A percentile compares a stretch with the other conserved stretches of the same genome.
Conservation (phyloP, 805 yeast species). For the Candida ponderosae region DNA sequence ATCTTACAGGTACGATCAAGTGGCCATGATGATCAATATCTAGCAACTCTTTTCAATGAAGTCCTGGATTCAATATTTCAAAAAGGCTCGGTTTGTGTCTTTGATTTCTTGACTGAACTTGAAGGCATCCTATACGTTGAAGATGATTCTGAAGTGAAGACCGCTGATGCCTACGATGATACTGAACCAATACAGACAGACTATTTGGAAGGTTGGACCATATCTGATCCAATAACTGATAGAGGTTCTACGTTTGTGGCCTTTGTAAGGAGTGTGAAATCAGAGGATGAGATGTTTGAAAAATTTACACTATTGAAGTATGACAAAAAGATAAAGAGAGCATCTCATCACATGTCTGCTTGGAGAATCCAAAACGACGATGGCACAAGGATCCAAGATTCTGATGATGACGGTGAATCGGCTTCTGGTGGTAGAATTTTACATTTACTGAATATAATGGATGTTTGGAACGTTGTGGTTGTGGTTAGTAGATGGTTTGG, state of each 20-base stretch:
- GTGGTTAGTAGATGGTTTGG: constrained; percentile 88
- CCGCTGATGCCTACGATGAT: constrained; percentile 3
- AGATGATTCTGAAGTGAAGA: constrained; percentile 8
- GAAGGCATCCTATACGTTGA: constrained; percentile 41
- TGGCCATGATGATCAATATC: constrained; percentile 31
- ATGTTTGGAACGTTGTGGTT: constrained; percentile 77
- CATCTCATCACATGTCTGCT: constrained; percentile 80
- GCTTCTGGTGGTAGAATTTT: constrained; percentile 90
- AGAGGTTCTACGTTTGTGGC: constrained; percentile 83
- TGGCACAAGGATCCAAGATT: constrained; percentile 66
- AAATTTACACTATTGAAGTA: constrained; percentile 43
- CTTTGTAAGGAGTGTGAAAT: constrained; percentile 52
- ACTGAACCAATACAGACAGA: constrained; percentile 21
- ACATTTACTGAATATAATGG: constrained; percentile 72
- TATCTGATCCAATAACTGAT: constrained; percentile 72
- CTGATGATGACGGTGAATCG: constrained; percentile 95
- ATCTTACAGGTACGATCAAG: constrained; percentile 46
- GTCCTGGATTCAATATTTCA: constrained; percentile 45
- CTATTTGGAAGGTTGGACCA: constrained; percentile 64
- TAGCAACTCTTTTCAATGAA: constrained; percentile 39
- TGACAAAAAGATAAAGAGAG: constrained; percentile 60
- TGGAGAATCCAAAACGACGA: constrained; percentile 58
- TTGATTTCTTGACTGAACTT: constrained; percentile 66
- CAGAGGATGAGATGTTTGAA: constrained; percentile 60
- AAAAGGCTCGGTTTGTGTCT: constrained; percentile 66